A percentile compares a stretch with the other conserved stretches of the same genome.
These are phyloP conservation scores for Penicillium sp. DNA, from an alignment of 2,329 filamentous ascomycete species.

Conservation along the genomic window DNA sequence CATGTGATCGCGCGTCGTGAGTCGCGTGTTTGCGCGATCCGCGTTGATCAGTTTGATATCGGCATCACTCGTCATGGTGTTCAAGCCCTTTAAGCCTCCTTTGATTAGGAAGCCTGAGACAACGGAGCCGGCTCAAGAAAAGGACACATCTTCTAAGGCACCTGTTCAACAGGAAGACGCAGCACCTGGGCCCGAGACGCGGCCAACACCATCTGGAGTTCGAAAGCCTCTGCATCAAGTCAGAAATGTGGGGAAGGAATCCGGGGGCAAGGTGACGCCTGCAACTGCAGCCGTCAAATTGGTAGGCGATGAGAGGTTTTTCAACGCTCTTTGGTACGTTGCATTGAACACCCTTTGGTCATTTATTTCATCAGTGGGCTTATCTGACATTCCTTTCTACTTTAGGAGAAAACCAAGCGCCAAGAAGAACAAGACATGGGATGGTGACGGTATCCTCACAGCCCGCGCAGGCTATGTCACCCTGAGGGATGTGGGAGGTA, in stretches of 20 bases:
- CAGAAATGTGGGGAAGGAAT: constrained; percentile 22
- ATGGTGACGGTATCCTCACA: constrained; percentile 67
- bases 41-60: background rate
- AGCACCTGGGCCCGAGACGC: constrained; percentile 5
- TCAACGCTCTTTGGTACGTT: constrained; percentile 49
- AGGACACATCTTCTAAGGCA: constrained; percentile 35
- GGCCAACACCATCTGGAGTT: constrained; percentile 7
- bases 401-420: constrained; percentile 65
- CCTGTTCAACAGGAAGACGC: constrained; percentile 30
- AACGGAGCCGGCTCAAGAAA: constrained; percentile 4
- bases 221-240: constrained; percentile 37
- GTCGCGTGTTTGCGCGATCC: background rate
- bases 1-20: constrained; percentile 5
- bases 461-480: constrained; percentile 58
- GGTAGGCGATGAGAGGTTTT: constrained; percentile 38
- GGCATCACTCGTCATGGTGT: constrained; percentile 35
- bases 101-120: constrained; percentile 37
- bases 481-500: constrained; percentile 63
- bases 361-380: background rate
- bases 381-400: constrained; percentile 4
- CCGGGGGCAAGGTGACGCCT: constrained; percentile 2
- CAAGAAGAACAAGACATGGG: constrained; percentile 77
- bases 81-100: constrained; percentile 49
- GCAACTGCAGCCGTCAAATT: constrained; percentile 3
- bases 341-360: background rate